Evolutionary conservation across 257 asterid species (phyloP).

Genomic region (Fraxinus excelsior): DNA sequence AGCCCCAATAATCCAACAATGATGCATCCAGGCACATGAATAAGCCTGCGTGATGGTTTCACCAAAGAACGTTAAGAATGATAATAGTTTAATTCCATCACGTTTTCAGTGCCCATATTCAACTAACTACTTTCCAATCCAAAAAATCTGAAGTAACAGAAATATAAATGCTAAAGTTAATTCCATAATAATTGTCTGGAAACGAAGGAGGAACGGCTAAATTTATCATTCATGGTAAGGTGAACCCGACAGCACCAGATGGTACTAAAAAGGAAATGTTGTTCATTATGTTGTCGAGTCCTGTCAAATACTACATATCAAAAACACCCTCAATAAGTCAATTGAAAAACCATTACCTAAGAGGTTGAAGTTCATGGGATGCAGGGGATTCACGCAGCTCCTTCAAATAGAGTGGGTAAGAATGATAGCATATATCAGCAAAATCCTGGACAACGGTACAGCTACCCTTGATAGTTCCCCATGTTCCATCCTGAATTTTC

Average conservation of each 20-base stretch:
- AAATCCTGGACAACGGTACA: slow-evolving; percentile 88
- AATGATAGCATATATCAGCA: slow-evolving; percentile 82
- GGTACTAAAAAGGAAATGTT: background rate
- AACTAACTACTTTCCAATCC: slow-evolving; percentile 8
- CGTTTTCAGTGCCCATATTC: background rate
- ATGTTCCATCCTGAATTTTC: slow-evolving; percentile 77
- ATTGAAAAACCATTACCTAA: slow-evolving; percentile 48
- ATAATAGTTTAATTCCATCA: background rate
- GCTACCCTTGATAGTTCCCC: slow-evolving; percentile 83
- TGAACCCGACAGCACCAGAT: no score
- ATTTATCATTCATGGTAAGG: no score
- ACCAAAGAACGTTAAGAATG: slow-evolving; percentile 5
- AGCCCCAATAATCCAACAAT: slow-evolving; percentile 74
- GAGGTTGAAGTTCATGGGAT: slow-evolving; percentile 59
- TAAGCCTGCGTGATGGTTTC: slow-evolving; percentile 51
- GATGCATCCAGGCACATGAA: slow-evolving; percentile 86
- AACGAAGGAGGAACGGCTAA: background rate
- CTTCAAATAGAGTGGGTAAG: slow-evolving; percentile 65
- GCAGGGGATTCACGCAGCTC: slow-evolving; percentile 63
- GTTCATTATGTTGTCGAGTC: background rate
- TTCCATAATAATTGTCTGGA: background rate
- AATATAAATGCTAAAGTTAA: background rate
- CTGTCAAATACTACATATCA: background rate
- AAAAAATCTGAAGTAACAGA: background rate
- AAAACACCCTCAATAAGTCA: background rate